Evolutionary conservation across 441 rosid genomes (phyloP), one percentile per base, ranked within the genome.

Genomic region (Cnidoscolus chayamansa): DNA sequence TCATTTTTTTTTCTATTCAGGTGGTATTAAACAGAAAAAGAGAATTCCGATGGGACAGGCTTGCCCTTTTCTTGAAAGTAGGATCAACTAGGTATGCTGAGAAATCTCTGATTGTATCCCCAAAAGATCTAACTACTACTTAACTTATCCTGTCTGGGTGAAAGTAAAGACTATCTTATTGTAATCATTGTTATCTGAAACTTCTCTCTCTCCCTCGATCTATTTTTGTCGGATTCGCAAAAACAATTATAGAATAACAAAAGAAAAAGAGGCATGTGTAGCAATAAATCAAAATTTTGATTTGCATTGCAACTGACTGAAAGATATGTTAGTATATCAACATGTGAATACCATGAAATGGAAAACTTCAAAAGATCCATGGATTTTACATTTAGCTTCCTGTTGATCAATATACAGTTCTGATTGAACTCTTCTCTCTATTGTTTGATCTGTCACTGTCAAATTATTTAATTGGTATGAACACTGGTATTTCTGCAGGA

Each of bases 1-100:
- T 62, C 55, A 72, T 45, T 50, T 35, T 35, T 35, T 35, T 49
- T 71, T 70, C 50, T 75, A 63, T 65, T 20, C 73, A 94, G 98
- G 98, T 87, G 67, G 88, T 92, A 68, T 85, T 94, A 55, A 87
- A 84, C 79, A 89, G 75, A 83, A 86, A 78, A 79, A 94, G 89
- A 83, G 97, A 94, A 84, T 90, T 94, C 69, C 90, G 79, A 64
- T 94, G 98, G 97, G 89, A 87, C 76, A 85, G 93, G 79, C 84
- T 92, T 73, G 80, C 90, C 66, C 85, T 88, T 74, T 89, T 94
- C 86, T 81, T 94, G 53, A 84, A 83, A 80, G 87, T 90, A 45
- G 89, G 88, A 66, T 80, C 87, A 48, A 82, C 87, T 12, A 82
- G 97, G 98, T 89, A 85, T 57, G 68, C 75, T 37, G 11, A 50